These are phyloP conservation scores for Kuraishia piskuri DNA, from an alignment of 805 yeast species.

Conservation along the genomic window DNA sequence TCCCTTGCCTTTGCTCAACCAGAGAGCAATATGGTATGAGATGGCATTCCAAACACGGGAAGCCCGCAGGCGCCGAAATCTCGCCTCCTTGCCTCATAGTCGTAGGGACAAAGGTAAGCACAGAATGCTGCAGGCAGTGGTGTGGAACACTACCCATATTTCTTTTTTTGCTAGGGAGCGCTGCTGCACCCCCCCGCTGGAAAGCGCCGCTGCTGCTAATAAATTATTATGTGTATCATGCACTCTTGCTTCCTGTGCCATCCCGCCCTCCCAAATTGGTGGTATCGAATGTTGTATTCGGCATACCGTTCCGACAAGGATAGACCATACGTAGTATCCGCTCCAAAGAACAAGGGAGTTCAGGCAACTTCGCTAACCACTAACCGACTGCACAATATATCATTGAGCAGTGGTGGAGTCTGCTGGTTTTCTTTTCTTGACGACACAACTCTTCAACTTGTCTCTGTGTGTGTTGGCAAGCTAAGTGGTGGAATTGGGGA, in stretches of 20 bases:
- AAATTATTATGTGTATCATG: background rate
- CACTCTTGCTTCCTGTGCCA: background rate
- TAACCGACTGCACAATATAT: no score
- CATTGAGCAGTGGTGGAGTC: no score
- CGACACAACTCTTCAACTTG: no score
- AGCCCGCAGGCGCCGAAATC: background rate
- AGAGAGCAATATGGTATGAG: background rate
- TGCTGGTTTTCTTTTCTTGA: no score
- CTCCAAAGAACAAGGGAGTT: background rate
- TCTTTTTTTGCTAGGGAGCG: background rate
- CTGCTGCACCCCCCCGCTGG: background rate
- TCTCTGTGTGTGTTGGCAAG: background rate
- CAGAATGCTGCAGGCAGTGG: background rate
- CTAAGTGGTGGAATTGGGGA: background rate
- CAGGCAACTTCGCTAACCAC: no score
- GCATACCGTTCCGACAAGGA: background rate
- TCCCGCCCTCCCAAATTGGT: background rate
- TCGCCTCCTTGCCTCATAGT: background rate
- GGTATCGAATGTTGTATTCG: background rate
- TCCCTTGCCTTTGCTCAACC: background rate
- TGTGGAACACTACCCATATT: background rate
- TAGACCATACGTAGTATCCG: background rate
- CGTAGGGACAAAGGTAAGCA: background rate
- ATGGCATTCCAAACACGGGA: background rate
- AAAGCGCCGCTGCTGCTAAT: background rate